Conservation (phyloP, 2,329 filamentous ascomycete genomes). For the Claviceps sp. region DNA sequence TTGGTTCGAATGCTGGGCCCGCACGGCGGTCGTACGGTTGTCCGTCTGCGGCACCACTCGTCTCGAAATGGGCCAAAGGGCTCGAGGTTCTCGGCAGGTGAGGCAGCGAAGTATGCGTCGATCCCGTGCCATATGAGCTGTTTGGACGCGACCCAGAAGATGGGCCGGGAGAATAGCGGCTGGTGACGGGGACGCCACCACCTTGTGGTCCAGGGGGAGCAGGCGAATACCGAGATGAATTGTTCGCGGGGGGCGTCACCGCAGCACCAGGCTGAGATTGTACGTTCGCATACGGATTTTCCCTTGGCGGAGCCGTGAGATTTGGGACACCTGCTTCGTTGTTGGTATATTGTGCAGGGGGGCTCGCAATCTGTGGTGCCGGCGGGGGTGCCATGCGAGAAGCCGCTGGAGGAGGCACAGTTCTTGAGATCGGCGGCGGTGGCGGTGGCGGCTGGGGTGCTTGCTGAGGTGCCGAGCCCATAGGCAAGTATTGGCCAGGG, state of each 20-base stretch:
- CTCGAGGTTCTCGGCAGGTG: slow-evolving; percentile 54
- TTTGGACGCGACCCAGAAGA: slow-evolving; percentile 23
- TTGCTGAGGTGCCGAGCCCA: background rate
- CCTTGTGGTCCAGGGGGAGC: slow-evolving; percentile 30
- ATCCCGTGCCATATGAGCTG: slow-evolving; percentile 26
- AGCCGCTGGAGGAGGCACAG: slow-evolving; percentile 14
- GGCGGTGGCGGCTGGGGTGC: slow-evolving; percentile 11
- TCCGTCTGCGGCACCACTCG: slow-evolving; percentile 31
- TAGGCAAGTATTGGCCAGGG: slow-evolving; percentile 17
- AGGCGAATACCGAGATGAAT: slow-evolving; percentile 47
- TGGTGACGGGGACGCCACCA: slow-evolving; percentile 23
- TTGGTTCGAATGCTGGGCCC: slow-evolving; percentile 41
- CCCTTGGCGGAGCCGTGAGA: slow-evolving; percentile 40
- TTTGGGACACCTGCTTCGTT: slow-evolving; percentile 17
- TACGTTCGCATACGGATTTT: slow-evolving; percentile 39
- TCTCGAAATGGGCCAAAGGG: slow-evolving; percentile 51
- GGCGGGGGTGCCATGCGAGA: slow-evolving; percentile 8
- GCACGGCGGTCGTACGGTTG: slow-evolving; percentile 32
- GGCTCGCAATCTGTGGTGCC: slow-evolving; percentile 7
- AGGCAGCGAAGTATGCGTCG: slow-evolving; percentile 33
- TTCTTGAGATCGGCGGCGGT: slow-evolving; percentile 17
- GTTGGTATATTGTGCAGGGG: slow-evolving; percentile 8
- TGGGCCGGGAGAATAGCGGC: slow-evolving; percentile 41
- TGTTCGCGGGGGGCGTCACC: slow-evolving; percentile 20
- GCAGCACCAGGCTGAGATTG: slow-evolving; percentile 21